A percentile compares a stretch with the other conserved stretches of the same genome.
phyloP scores from a whole-genome alignment of 805 yeast genomes.

The Babjeviella inositovora region DNA sequence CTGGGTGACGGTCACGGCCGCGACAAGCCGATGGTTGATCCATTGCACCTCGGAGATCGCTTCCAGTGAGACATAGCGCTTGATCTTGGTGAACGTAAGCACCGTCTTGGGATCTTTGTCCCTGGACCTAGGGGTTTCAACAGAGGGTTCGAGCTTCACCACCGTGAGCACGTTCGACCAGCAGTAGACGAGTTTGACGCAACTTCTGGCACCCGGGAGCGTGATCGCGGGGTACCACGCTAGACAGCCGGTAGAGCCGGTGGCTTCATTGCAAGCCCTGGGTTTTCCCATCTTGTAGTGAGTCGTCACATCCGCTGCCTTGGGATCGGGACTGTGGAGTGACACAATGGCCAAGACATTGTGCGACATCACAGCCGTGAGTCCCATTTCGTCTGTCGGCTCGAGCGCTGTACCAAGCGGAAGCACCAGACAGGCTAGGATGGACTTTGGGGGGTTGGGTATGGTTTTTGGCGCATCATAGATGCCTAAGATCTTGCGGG shows the following conservation, averaged over 20 bases:
- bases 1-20: conserved; percentile 26
- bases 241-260: conserved; percentile 25
- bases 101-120: too few relatives aligned
- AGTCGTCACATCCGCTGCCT: conserved; percentile 23
- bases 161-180: conserved; percentile 51
- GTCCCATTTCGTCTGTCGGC: conserved; percentile 37
- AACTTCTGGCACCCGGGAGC: conserved; percentile 5
- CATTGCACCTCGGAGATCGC: conserved; percentile 40
- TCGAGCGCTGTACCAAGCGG: conserved; percentile 45
- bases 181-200: conserved; percentile 34
- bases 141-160: conserved; percentile 32
- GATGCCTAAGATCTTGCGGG: conserved; percentile 37
- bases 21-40: conserved; percentile 24
- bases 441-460: conserved; percentile 1
- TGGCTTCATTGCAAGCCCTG: conserved; percentile 10
- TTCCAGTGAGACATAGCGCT: too few relatives aligned
- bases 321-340: conserved; percentile 31
- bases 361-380: conserved; percentile 44
- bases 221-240: conserved; percentile 48
- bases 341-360: conserved; percentile 35
- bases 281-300: conserved; percentile 40
- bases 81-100: too few relatives aligned
- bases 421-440: conserved; percentile 27
- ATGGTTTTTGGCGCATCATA: conserved; percentile 8
- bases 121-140: too few relatives aligned